phyloP scores from a whole-genome alignment of 306 rosid species.

The Carpinus fangiana region DNA sequence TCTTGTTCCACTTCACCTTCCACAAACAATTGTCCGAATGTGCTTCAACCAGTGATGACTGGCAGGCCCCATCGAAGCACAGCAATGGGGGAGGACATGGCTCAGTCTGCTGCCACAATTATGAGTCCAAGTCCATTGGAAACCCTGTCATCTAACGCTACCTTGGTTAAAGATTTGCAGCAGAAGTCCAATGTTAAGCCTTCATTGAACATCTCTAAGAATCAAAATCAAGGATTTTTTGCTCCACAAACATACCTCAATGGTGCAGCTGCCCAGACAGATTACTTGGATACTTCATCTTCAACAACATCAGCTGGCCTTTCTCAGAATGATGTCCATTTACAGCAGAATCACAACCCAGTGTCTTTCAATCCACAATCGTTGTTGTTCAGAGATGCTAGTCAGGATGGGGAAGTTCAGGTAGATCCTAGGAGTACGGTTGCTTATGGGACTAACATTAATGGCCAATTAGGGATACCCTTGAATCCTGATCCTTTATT shows the following conservation, averaged over 20 bases:
- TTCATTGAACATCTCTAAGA: slow-evolving; percentile 61
- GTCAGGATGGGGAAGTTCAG: slow-evolving; percentile 73
- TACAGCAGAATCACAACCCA: slow-evolving; percentile 62
- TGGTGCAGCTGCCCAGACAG: slow-evolving; percentile 53
- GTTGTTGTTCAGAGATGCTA: slow-evolving; percentile 62
- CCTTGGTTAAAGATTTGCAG: slow-evolving; percentile 57
- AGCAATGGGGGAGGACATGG: slow-evolving; percentile 62
- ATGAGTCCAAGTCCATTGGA: slow-evolving; percentile 57
- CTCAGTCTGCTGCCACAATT: slow-evolving; percentile 70
- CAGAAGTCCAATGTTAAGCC: slow-evolving; percentile 74
- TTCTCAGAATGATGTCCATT: slow-evolving; percentile 67
- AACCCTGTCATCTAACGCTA: slow-evolving; percentile 56
- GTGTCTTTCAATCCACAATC: slow-evolving; percentile 72
- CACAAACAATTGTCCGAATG: slow-evolving; percentile 64
- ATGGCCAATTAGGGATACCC: slow-evolving; percentile 56
- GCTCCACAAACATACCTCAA: slow-evolving; percentile 54
- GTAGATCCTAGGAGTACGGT: slow-evolving; percentile 59
- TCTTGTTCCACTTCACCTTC: slow-evolving; percentile 97
- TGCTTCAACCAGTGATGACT: slow-evolving; percentile 53
- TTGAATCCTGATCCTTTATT: slow-evolving; percentile 62
- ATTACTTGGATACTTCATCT: slow-evolving; percentile 95
- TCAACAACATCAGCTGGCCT: slow-evolving; percentile 87
- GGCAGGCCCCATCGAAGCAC: slow-evolving; percentile 49
- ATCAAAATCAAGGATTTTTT: slow-evolving; percentile 65
- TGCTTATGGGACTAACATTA: slow-evolving; percentile 57